Base-by-base conservation (phyloP, 495 filamentous ascomycete genomes). In the Darksidea phi region DNA sequence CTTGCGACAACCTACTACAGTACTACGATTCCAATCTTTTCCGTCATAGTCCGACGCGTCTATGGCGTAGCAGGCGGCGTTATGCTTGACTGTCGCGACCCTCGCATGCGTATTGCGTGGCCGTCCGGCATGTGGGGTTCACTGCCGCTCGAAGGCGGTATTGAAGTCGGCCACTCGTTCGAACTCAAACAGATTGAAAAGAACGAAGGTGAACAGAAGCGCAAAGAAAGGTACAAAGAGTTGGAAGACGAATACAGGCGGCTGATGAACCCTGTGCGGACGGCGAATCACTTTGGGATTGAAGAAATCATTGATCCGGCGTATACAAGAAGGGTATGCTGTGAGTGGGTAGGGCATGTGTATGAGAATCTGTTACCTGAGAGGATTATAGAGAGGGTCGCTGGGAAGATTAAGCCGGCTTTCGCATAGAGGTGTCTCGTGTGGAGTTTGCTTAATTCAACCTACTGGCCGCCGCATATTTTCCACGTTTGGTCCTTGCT, bases 231-330 rank as follows among this genome's bases (percentile, higher is more conserved):
- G 20, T 84, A 84, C 49, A 69, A 74, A 20, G 80, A 84, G 64
- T 62, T 86, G 23, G 82, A 85, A 43, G 77, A 79, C 25, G 81
- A 83, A 66, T 86, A 86, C 66, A 62, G 74, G 28, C 71, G 80
- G 13, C 57, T 86, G 57, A 86, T 85, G 82, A 86, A 84, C 57
- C 84, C 84, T 0, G 81, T 86, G 36, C 72, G 82, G 17, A 85
- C 83, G 38, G 84, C 84, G 11, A 85, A 85, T 73, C 77, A 81
- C 6, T 86, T 86, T 67, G 82, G 83, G 0, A 74, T 84, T 0
- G 84, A 86, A 69, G 82, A 86, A 67, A 84, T 86, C 21, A 81
- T 85, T 57, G 84, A 86, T 67, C 84, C 84, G 13, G 80, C 78
- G 42, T 71, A 78, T 52, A 86, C 82, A 15, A 70, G 84, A n/a